These are phyloP conservation scores for Calonectria pauciramosa DNA, from an alignment of 2,329 filamentous ascomycete genomes.

Conservation along the genomic window DNA sequence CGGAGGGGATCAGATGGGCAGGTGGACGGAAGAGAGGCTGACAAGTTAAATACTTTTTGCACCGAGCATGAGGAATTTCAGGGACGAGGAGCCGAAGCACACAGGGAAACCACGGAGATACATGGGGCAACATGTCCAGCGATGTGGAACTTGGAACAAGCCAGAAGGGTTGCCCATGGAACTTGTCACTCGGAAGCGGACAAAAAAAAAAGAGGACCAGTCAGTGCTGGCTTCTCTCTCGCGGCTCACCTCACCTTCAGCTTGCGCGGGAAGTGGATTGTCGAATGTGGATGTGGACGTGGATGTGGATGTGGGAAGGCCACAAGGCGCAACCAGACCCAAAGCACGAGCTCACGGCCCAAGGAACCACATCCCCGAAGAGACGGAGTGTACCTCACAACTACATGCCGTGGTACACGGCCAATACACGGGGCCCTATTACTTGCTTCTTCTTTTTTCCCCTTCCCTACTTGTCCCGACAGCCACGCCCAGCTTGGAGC, in stretches of 20 bases:
- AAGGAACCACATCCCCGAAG: slow-evolving; percentile 22
- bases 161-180: slow-evolving; percentile 15
- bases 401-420: slow-evolving; percentile 10
- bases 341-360: slow-evolving; percentile 8
- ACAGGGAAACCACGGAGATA: not conserved
- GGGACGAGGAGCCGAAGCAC: slow-evolving; percentile 7
- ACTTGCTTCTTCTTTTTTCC: not conserved
- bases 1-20: slow-evolving; percentile 6
- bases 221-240: not conserved
- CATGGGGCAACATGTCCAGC: not conserved
- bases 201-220: slow-evolving; percentile 1
- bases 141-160: slow-evolving; percentile 20
- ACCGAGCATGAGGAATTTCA: slow-evolving; percentile 8
- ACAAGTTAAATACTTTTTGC: slow-evolving; percentile 29
- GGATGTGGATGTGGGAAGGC: slow-evolving; percentile 6
- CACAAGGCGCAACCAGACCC: slow-evolving; percentile 3
- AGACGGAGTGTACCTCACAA: slow-evolving; percentile 16
- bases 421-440: not conserved
- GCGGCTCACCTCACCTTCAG: slow-evolving; percentile 19
- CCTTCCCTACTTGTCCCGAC: slow-evolving; percentile 25
- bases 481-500: slow-evolving; percentile 12
- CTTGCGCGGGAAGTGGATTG: not conserved
- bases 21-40: slow-evolving; percentile 17
- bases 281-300: not conserved
- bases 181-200: slow-evolving; percentile 8